Evolutionary conservation across 345 rosid species (phyloP).

Genomic region (Populus deltoides): DNA sequence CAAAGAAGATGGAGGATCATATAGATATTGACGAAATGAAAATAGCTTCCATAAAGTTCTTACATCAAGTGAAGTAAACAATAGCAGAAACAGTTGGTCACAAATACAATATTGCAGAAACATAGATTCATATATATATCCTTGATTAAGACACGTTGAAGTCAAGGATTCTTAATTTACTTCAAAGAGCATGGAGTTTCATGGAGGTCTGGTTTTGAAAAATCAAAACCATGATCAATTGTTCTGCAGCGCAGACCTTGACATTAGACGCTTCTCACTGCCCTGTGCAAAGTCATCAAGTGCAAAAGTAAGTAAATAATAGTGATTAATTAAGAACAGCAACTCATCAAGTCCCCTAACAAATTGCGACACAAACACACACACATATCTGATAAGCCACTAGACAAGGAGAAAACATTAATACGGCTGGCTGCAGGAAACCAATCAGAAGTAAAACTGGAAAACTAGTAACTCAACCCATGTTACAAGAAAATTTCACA

Average conservation of each 20-base stretch:
- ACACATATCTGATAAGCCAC: no score
- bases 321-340: not conserved
- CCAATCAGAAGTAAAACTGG: no score
- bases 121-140: not conserved
- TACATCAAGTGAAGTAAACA: constrained; percentile 11
- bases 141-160: constrained; percentile 16
- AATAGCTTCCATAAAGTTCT: constrained; percentile 1
- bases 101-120: constrained; percentile 15
- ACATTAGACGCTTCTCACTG: constrained; percentile 40
- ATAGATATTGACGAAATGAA: constrained; percentile 6
- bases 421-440: no score
- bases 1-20: not conserved
- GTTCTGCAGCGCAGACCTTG: constrained; percentile 38
- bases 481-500: no score
- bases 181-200: constrained; percentile 11
- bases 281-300: constrained; percentile 27
- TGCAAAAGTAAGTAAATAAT: not conserved
- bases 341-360: not conserved
- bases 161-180: not conserved
- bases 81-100: constrained; percentile 16
- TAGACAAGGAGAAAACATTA: no score
- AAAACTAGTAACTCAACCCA: no score
- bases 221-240: constrained; percentile 35
- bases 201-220: constrained; percentile 8
- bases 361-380: no score